Evolutionary conservation across 2,329 filamentous ascomycete genomes (phyloP).

Genomic region (Thermothelomyces thermophilus): DNA sequence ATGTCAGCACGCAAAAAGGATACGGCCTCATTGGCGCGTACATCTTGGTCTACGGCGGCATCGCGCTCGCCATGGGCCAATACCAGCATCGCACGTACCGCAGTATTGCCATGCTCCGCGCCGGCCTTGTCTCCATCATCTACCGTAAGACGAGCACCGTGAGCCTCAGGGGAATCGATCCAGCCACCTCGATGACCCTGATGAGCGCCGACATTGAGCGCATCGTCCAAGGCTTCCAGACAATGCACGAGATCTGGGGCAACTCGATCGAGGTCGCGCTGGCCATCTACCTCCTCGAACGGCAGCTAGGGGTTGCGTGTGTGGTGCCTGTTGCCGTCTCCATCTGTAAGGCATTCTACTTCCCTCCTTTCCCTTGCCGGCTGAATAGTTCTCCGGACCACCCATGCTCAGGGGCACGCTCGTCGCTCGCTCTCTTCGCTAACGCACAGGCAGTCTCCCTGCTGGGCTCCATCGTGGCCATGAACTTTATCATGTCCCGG

Average conservation of each 20-base stretch:
- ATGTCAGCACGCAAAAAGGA: constrained; percentile 26
- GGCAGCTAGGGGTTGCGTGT: constrained; percentile 42
- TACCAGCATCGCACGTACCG: constrained; percentile 33
- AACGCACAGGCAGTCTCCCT: constrained; percentile 12
- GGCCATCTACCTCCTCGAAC: constrained; percentile 47
- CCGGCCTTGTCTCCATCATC: constrained; percentile 38
- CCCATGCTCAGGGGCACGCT: no score
- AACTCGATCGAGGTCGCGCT: constrained; percentile 49
- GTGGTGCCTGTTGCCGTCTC: constrained; percentile 41
- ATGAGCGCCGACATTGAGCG: constrained; percentile 44
- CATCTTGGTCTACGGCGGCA: constrained; percentile 36
- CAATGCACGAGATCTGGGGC: constrained; percentile 55
- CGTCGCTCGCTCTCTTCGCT: no score
- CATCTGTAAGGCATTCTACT: constrained; percentile 18
- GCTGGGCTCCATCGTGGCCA: constrained; percentile 21
- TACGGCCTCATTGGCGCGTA: constrained; percentile 38
- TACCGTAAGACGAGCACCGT: constrained; percentile 39
- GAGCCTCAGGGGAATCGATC: constrained; percentile 30
- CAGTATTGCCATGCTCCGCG: constrained; percentile 33
- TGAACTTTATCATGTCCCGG: constrained; percentile 29
- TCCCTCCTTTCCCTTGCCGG: not conserved
- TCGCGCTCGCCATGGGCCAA: constrained; percentile 31
- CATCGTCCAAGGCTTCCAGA: constrained; percentile 30
- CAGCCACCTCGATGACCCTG: constrained; percentile 39
- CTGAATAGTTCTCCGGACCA: no score